These are phyloP conservation scores for Aspergillus arachidicola DNA, from an alignment of 2,329 filamentous ascomycete genomes.

Conservation along the genomic window DNA sequence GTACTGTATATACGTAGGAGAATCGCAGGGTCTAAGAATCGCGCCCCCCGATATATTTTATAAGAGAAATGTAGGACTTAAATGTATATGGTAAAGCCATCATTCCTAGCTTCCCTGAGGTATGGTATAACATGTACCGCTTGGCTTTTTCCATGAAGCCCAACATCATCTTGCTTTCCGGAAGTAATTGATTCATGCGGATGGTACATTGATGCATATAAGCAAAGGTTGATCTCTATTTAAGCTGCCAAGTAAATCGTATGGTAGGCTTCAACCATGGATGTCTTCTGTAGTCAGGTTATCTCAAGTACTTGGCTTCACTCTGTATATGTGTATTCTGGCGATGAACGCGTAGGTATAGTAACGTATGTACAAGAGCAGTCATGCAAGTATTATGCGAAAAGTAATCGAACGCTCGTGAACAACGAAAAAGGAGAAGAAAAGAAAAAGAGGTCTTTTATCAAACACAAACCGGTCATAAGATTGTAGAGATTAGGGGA, in stretches of 20 bases:
- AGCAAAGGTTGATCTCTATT: background rate
- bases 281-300: background rate
- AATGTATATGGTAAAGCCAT: too few relatives aligned
- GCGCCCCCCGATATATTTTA: too few relatives aligned
- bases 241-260: background rate
- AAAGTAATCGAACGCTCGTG: constrained; percentile 4
- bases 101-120: too few relatives aligned
- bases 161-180: background rate
- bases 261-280: background rate
- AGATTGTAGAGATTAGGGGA: constrained; percentile 1
- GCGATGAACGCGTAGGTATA: constrained; percentile 1
- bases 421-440: background rate
- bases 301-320: background rate
- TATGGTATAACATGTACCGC: background rate
- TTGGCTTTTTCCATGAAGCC: background rate
- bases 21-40: background rate
- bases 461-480: background rate
- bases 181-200: background rate
- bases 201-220: background rate
- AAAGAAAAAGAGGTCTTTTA: background rate
- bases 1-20: background rate
- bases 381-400: constrained; percentile 4
- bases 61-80: too few relatives aligned
- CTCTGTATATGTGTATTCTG: background rate
- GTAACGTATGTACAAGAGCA: constrained; percentile 8